Evolutionary conservation across 805 yeast genomes (phyloP).

Genomic region (Barnettozyma californica): DNA sequence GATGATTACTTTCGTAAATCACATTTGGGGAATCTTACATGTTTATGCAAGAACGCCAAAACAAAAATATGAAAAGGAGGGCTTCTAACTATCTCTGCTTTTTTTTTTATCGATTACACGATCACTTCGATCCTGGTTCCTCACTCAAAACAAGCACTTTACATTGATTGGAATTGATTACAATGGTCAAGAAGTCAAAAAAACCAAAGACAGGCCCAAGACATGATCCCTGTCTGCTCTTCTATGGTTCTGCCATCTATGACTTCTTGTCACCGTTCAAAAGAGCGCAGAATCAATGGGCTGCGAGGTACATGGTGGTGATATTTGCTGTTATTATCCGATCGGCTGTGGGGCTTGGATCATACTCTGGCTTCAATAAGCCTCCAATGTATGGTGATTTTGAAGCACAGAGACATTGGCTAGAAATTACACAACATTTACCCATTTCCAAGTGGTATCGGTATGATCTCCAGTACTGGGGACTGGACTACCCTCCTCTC

Average conservation of each 20-base stretch:
- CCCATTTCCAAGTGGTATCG: constrained; percentile 82
- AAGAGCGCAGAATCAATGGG: constrained; percentile 86
- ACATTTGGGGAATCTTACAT: no score
- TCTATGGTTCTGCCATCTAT: constrained; percentile 62
- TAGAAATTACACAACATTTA: constrained; percentile 78
- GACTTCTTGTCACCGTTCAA: constrained; percentile 76
- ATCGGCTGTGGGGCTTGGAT: constrained; percentile 83
- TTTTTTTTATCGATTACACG: no score
- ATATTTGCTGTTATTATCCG: constrained; percentile 71
- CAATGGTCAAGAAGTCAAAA: not conserved
- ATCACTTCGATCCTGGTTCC: no score
- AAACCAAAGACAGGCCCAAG: constrained; percentile 2
- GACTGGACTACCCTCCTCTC: constrained; percentile 93
- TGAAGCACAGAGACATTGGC: constrained; percentile 98
- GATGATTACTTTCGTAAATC: no score
- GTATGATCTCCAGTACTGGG: constrained; percentile 91
- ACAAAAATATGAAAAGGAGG: no score
- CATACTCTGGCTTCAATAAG: constrained; percentile 66
- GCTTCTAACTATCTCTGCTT: no score
- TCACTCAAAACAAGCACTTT: not conserved
- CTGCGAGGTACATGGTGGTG: constrained; percentile 71
- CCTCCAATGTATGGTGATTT: constrained; percentile 93
- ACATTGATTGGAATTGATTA: not conserved
- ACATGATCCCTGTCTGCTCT: constrained; percentile 18
- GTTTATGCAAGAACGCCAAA: no score